phyloP scores from a whole-genome alignment of 805 yeast species.

The Saccharomyces mikatae region DNA sequence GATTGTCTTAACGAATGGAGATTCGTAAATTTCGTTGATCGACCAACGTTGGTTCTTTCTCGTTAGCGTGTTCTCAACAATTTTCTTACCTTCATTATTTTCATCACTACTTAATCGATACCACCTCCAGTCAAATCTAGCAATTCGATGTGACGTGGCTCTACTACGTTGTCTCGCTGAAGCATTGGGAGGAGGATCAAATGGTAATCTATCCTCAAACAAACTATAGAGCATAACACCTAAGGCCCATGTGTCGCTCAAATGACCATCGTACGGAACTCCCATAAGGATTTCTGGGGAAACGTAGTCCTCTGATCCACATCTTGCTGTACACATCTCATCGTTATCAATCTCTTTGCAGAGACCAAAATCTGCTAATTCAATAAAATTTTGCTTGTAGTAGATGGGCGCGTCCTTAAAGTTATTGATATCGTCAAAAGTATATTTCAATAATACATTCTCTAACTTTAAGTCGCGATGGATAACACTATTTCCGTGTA shows the following conservation, averaged over 20 bases:
- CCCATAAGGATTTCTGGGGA: slow-evolving; percentile 93
- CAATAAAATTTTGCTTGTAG: slow-evolving; percentile 34
- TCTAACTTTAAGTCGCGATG: slow-evolving; percentile 92
- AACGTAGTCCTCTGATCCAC: slow-evolving; percentile 95
- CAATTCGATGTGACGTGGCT: slow-evolving; percentile 77
- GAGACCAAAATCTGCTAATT: slow-evolving; percentile 82
- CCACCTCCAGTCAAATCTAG: slow-evolving; percentile 92
- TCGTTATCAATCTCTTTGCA: slow-evolving; percentile 58
- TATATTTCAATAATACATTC: slow-evolving; percentile 51
- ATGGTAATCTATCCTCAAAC: slow-evolving; percentile 82
- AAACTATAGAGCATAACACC: slow-evolving; percentile 86
- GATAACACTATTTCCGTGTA: slow-evolving; percentile 61
- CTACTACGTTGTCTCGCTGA: slow-evolving; percentile 28
- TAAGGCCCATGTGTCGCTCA: slow-evolving; percentile 89
- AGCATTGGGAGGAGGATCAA: slow-evolving; percentile 69
- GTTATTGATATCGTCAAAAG: slow-evolving; percentile 28
- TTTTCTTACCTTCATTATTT: slow-evolving; percentile 19
- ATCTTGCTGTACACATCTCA: slow-evolving; percentile 70
- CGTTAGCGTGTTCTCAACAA: slow-evolving; percentile 24
- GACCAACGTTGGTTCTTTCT: slow-evolving; percentile 28
- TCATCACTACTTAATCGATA: slow-evolving; percentile 35
- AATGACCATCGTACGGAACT: slow-evolving; percentile 80
- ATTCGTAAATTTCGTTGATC: slow-evolving; percentile 18
- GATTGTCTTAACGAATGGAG: slow-evolving; percentile 13
- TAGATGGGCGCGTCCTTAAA: slow-evolving; percentile 13